Evolutionary conservation across 148 eudicot genomes (phyloP), one percentile per base, ranked within the genome.

Genomic region (Selenicereus undatus): DNA sequence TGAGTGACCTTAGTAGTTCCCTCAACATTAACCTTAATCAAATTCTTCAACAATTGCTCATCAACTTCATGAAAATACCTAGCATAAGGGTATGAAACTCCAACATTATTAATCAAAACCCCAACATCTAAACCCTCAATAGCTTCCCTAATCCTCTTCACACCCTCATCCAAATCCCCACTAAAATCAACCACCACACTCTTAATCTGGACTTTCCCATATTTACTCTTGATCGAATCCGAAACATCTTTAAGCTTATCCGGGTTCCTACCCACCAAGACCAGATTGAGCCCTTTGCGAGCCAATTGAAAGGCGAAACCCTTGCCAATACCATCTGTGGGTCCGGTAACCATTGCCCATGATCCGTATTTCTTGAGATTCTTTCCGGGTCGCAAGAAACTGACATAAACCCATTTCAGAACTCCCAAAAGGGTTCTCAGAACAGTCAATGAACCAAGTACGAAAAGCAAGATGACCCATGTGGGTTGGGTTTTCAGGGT

Each of bases 321-420:
- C 76, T 96, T 96, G 1, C 99, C 99, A 29, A 96, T 96, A 11
- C 99, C 99, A 75, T 93, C 99, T 14, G 99, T 96, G 24, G 99
- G 90, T 4, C 99, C 99, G 13, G 99, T 96, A 11, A 96, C 85
- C 3, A 93, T 82, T 3, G 98, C 99, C 99, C 99, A 96, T 3
- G 98, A 92, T 13, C 99, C 99, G 75, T 96, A 96, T 76, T 91
- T 90, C 88, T 92, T 93, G 35, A 96, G 86, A 82, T 93, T 96
- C 76, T 96, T 96, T 9, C 84, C 54, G 71, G 95, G 93, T 84
- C 98, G 78, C 42, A 93, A 80, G 85, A 96, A 96, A 84, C 85
- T 89, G 32, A 93, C 82, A 73, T 91, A 96, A 7, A 88, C 92
- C 95, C 97, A 96, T 36, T 78, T 86, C 81, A 93, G 85, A 35